Conservation (phyloP, 2,329 filamentous ascomycete genomes). For the Sclerotinia glacialis region DNA sequence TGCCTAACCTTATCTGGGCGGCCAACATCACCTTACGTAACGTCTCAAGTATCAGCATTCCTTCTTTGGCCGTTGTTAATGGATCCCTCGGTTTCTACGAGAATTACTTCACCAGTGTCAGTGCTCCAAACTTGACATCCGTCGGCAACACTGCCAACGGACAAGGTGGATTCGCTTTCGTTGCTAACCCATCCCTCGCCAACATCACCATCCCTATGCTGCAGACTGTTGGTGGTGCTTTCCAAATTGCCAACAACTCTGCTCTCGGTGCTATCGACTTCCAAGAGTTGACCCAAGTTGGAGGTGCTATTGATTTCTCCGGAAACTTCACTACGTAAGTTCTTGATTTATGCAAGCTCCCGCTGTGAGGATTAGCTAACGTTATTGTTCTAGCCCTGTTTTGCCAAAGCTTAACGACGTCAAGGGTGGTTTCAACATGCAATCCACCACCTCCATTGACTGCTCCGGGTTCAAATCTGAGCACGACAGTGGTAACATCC, state of each 20-base stretch:
- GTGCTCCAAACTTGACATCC: slow-evolving; percentile 67
- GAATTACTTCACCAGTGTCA: slow-evolving; percentile 65
- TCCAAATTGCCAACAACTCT: slow-evolving; percentile 90
- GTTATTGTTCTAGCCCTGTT: slow-evolving; percentile 55
- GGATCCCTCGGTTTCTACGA: slow-evolving; percentile 79
- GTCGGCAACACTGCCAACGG: slow-evolving; percentile 45
- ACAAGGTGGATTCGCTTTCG: slow-evolving; percentile 58
- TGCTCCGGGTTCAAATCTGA: slow-evolving; percentile 34
- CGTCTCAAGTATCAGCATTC: slow-evolving; percentile 69
- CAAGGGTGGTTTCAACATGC: slow-evolving; percentile 66
- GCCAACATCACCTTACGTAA: slow-evolving; percentile 81
- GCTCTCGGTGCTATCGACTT: slow-evolving; percentile 60
- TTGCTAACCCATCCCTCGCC: slow-evolving; percentile 58
- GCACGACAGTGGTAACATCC: slow-evolving; percentile 43
- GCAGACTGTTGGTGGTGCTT: slow-evolving; percentile 68
- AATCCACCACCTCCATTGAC: slow-evolving; percentile 33
- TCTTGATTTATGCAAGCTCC: background rate
- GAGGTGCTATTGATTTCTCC: slow-evolving; percentile 78
- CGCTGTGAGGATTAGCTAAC: slow-evolving; percentile 29
- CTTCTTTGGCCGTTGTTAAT: slow-evolving; percentile 69
- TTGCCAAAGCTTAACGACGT: slow-evolving; percentile 67
- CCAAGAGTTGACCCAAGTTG: slow-evolving; percentile 63
- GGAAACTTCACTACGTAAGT: slow-evolving; percentile 82
- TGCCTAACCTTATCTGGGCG: slow-evolving; percentile 76
- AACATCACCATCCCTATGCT: slow-evolving; percentile 77